Evolutionary conservation across 129 eudicot genomes (phyloP), one percentile per base, ranked within the genome.

Genomic region (Chrysanthemum seticuspe): DNA sequence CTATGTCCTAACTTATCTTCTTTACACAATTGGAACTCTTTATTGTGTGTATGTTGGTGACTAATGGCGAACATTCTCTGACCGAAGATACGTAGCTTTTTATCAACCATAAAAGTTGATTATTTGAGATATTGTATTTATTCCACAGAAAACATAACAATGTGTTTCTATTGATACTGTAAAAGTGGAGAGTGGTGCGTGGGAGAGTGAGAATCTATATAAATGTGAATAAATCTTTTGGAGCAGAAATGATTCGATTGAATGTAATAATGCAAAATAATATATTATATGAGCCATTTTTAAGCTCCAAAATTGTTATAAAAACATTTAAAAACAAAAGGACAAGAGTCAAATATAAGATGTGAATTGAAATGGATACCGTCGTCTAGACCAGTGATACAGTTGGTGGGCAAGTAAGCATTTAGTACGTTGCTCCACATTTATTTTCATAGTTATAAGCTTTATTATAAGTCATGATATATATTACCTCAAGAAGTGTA

Each of bases 81-180:
- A 29, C 51, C 61, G 11, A 29, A 50, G 70, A 62, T 62, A 73
- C 77, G 77, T 73, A 64, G 68, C 62, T 13, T 62, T 50, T 61
- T 73, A 62, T 62, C 31, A 50, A 64, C 70, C 77, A 62, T 49
- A 10, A 13, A 34, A 70, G 14, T 27, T 69, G 27, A 60, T 5
- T 61, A 13, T 50, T 7, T 49, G 10, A 74, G 36, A 62, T 16
- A 29, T 50, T 29, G 14, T 50, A 62, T 62, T 62, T 62, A 62
- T 62, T 62, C 3, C 25, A 31, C 7, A 13, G 67, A 49, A 29
- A 52, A 63, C 51, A 72, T n/a, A 48, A 60, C 60, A 45, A 72
- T 23, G 44, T 21, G 44, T 27, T 47, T 21, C 45, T 6, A 29
- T 25, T 51, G 53, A 36, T 36, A 68, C 18, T 25, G 27, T 60